Evolutionary conservation across 2,329 filamentous ascomycete genomes (phyloP).

Genomic region (Penicillium decumbens): DNA sequence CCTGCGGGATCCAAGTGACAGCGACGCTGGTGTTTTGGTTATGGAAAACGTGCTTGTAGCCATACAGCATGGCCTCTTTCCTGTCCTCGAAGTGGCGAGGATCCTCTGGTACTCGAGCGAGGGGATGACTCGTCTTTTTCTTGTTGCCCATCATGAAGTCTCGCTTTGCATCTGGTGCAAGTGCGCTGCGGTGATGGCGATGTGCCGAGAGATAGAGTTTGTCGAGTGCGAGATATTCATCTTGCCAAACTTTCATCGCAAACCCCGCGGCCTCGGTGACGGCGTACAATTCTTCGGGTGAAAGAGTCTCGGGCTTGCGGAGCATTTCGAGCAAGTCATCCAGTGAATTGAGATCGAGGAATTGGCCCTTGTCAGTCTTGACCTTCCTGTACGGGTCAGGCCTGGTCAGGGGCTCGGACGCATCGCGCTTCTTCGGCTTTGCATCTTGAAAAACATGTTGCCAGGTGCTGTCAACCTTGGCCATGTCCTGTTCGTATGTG

Average conservation of each 20-base stretch:
- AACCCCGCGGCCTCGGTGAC: constrained; percentile 52
- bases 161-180: constrained; percentile 36
- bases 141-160: constrained; percentile 16
- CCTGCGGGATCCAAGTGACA: constrained; percentile 37
- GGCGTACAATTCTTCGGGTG: constrained; percentile 51
- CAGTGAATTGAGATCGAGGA: constrained; percentile 35
- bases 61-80: constrained; percentile 58
- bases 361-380: constrained; percentile 31
- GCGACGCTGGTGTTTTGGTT: constrained; percentile 39
- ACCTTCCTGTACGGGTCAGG: constrained; percentile 35
- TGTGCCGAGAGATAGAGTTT: constrained; percentile 47
- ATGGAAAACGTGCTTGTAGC: constrained; percentile 54
- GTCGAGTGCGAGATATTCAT: constrained; percentile 53
- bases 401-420: constrained; percentile 20
- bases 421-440: constrained; percentile 31
- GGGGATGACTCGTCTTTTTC: constrained; percentile 17
- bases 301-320: constrained; percentile 38
- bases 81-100: constrained; percentile 51
- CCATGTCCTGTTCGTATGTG: constrained; percentile 31
- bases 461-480: constrained; percentile 33
- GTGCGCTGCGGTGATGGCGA: constrained; percentile 39
- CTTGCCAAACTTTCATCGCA: constrained; percentile 54
- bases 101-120: constrained; percentile 17
- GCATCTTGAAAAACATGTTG: constrained; percentile 30
- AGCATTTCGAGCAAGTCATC: constrained; percentile 37